Percentiles rank a stretch among this genome's conserved stretches.
phyloP scores from a whole-genome alignment of 257 asterid genomes.

The Ballota nigra region DNA sequence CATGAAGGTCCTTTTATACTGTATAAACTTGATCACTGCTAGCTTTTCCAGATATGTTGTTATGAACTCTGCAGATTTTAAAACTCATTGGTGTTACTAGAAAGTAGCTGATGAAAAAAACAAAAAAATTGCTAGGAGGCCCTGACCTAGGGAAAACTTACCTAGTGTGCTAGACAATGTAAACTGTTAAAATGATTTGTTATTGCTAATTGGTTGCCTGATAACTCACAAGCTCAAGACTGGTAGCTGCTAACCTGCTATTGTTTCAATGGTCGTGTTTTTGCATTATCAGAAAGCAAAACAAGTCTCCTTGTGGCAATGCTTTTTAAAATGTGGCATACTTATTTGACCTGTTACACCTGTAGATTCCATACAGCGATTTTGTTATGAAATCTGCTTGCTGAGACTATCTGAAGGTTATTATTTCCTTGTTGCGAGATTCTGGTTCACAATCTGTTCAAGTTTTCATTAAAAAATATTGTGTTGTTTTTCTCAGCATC shows the following conservation, averaged over 20 bases:
- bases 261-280: not conserved
- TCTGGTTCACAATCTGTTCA: not conserved
- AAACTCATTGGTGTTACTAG: not conserved
- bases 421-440: not conserved
- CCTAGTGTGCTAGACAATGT: not conserved
- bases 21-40: not conserved
- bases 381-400: too few species aligned
- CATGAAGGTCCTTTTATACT: not conserved
- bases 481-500: not conserved
- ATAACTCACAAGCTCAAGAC: not conserved
- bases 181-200: not conserved
- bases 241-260: not conserved
- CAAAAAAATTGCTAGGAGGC: not conserved
- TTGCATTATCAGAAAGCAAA: too few species aligned
- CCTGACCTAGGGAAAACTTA: not conserved
- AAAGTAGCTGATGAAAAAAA: not conserved
- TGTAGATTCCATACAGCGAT: too few species aligned
- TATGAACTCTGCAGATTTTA: not conserved
- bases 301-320: too few species aligned
- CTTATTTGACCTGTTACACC: too few species aligned
- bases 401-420: too few species aligned
- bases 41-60: slow-evolving; percentile 3
- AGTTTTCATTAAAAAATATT: not conserved
- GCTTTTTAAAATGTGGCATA: too few species aligned
- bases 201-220: not conserved